Percentiles rank a stretch among this genome's conserved stretches.
Conservation (phyloP, 768 basidiomycete genomes). For the Kwoniella bestiolae region DNA sequence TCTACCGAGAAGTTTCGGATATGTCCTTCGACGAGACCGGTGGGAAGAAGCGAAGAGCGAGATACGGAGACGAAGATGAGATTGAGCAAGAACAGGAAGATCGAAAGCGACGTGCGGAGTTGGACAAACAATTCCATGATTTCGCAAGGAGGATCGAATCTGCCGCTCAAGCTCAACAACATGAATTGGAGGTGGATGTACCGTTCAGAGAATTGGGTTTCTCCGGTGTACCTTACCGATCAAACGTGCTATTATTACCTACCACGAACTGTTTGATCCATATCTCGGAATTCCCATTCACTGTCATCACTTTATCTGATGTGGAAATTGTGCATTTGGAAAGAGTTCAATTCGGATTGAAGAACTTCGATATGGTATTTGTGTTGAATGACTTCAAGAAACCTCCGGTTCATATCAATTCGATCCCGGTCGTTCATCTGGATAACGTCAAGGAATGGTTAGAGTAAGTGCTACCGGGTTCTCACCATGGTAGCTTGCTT, state of each 20-base stretch:
- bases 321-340: slow-evolving; percentile 97
- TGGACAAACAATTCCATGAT: slow-evolving; percentile 91
- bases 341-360: slow-evolving; percentile 92
- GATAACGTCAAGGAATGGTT: slow-evolving; percentile 99
- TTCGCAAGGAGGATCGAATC: slow-evolving; percentile 93
- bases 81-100: slow-evolving; percentile 99
- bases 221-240: slow-evolving; percentile 93
- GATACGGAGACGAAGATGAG: slow-evolving; percentile 98
- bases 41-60: slow-evolving; percentile 94
- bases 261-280: slow-evolving; percentile 96
- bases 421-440: slow-evolving; percentile 83
- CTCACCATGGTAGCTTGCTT: neutral
- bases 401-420: slow-evolving; percentile 91
- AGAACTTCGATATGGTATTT: slow-evolving; percentile 96
- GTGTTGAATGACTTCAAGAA: slow-evolving; percentile 96
- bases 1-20: slow-evolving; percentile 96
- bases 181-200: slow-evolving; percentile 87
- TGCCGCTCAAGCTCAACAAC: slow-evolving; percentile 76
- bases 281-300: slow-evolving; percentile 91
- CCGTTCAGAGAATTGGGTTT: slow-evolving; percentile 98
- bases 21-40: slow-evolving; percentile 99
- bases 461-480: slow-evolving; percentile 67
- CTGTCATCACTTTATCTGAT: slow-evolving; percentile 89
- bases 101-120: slow-evolving; percentile 78
- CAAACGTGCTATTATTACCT: slow-evolving; percentile 90